These are phyloP conservation scores for Hyaloscypha bicolor DNA, from an alignment of 495 filamentous ascomycete genomes.

Conservation along the genomic window DNA sequence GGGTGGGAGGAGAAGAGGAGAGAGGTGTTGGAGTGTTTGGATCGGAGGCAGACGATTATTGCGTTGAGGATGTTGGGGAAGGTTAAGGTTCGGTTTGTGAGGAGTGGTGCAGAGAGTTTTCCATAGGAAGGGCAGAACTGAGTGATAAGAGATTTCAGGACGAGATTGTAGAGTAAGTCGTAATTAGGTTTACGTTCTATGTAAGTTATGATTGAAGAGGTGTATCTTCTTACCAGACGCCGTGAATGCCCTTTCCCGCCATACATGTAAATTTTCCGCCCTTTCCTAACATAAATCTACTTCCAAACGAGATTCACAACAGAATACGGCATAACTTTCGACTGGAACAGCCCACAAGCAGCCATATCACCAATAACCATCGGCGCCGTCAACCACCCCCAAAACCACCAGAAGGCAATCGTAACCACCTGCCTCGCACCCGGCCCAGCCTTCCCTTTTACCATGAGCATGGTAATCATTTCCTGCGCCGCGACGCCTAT, in stretches of 20 bases:
- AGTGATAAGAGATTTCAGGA: background rate
- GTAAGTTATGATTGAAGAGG: background rate
- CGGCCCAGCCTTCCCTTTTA: too few relatives aligned
- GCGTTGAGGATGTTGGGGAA: constrained; percentile 19
- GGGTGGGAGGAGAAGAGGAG: constrained; percentile 24
- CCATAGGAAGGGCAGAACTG: background rate
- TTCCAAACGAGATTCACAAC: background rate
- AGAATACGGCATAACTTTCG: background rate
- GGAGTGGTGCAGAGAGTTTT: constrained; percentile 9
- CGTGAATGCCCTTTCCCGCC: background rate
- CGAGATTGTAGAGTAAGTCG: background rate
- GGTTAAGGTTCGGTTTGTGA: constrained; percentile 22
- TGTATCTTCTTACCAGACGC: background rate
- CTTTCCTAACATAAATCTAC: background rate
- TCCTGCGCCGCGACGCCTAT: constrained; percentile 54
- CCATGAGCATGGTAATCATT: constrained; percentile 5
- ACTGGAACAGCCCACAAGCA: background rate
- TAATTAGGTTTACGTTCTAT: constrained; percentile 4
- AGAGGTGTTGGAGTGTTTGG: constrained; percentile 9
- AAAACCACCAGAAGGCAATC: background rate
- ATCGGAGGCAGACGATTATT: background rate
- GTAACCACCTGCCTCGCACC: background rate
- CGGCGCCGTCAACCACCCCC: constrained; percentile 8
- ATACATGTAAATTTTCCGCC: background rate
- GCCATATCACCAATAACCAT: constrained; percentile 13